These are phyloP conservation scores for Gossypium longicalyx DNA, from an alignment of 345 rosid species.

Conservation along the genomic window DNA sequence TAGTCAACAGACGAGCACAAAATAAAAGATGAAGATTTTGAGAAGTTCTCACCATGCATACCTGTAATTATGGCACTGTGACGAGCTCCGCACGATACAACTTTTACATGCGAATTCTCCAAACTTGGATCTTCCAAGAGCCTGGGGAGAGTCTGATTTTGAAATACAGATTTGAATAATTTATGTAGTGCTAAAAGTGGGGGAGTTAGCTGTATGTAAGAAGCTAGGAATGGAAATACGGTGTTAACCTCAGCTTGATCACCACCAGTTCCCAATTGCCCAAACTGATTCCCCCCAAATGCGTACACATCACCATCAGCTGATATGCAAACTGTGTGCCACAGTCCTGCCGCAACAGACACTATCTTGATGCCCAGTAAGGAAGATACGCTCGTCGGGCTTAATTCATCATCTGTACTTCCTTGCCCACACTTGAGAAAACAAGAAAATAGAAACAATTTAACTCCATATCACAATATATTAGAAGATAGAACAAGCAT, in stretches of 20 bases:
- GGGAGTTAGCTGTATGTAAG: no score
- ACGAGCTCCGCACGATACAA: conserved; percentile 77
- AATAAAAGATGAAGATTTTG: no score
- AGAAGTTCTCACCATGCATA: conserved; percentile 15
- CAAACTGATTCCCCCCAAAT: conserved; percentile 92
- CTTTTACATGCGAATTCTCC: conserved; percentile 45
- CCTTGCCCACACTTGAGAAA: conserved; percentile 77
- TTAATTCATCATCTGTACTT: conserved; percentile 58
- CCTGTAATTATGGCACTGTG: conserved; percentile 73
- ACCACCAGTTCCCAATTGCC: conserved; percentile 74
- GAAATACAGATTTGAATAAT: no score
- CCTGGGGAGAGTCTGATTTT: conserved; percentile 50
- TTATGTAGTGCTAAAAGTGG: no score
- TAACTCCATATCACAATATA: conserved; percentile 6
- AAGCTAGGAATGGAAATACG: no score
- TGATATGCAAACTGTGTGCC: conserved; percentile 75
- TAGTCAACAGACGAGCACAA: no score
- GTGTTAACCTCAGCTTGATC: conserved; percentile 63
- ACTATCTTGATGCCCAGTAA: conserved; percentile 41
- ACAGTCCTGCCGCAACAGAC: conserved; percentile 66
- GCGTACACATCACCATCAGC: conserved; percentile 59
- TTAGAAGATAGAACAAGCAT: conserved; percentile 2
- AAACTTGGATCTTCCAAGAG: conserved; percentile 56
- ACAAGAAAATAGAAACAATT: neutral
- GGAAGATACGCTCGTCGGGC: conserved; percentile 60